A percentile compares a stretch with the other conserved stretches of the same genome.
phyloP scores from a whole-genome alignment of 108 stramenopile species.

The Skeletonema tropicum region DNA sequence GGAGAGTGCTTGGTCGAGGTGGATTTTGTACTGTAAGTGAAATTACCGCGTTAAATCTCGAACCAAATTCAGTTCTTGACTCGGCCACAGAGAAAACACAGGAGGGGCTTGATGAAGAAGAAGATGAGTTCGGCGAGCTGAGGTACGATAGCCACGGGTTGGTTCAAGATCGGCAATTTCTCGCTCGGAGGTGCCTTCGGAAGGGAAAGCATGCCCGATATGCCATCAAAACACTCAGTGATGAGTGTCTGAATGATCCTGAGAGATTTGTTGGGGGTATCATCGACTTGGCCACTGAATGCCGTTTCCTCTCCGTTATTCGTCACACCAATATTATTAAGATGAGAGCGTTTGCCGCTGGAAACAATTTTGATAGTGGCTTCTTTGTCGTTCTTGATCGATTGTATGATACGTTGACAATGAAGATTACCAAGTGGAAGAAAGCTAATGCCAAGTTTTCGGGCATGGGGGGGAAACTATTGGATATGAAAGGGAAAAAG shows the following conservation, averaged over 20 bases:
- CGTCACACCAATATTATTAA: slow-evolving; percentile 91
- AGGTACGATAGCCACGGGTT: slow-evolving; percentile 67
- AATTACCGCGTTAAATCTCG: slow-evolving; percentile 47
- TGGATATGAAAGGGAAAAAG: slow-evolving; percentile 74
- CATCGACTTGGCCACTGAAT: slow-evolving; percentile 83
- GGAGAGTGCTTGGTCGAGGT: slow-evolving; percentile 78
- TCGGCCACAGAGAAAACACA: slow-evolving; percentile 6
- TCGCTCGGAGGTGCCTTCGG: slow-evolving; percentile 68
- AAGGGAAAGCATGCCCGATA: slow-evolving; percentile 83
- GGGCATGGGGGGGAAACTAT: slow-evolving; percentile 60
- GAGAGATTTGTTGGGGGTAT: slow-evolving; percentile 73
- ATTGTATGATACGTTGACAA: slow-evolving; percentile 75
- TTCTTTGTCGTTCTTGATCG: slow-evolving; percentile 84
- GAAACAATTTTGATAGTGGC: slow-evolving; percentile 38
- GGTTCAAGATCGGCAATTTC: slow-evolving; percentile 81
- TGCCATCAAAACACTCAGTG: slow-evolving; percentile 80
- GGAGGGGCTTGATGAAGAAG: slow-evolving; percentile 31
- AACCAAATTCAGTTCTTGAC: slow-evolving; percentile 30
- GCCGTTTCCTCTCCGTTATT: slow-evolving; percentile 77
- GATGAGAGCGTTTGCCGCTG: slow-evolving; percentile 71
- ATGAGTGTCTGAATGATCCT: slow-evolving; percentile 59
- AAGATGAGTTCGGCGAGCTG: slow-evolving; percentile 59
- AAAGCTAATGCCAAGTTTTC: slow-evolving; percentile 45
- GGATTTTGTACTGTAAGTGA: slow-evolving; percentile 87
- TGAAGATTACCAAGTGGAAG: slow-evolving; percentile 70